Evolutionary conservation across 75 land plant genomes (phyloP).

Genomic region (Azolla pinnata): DNA sequence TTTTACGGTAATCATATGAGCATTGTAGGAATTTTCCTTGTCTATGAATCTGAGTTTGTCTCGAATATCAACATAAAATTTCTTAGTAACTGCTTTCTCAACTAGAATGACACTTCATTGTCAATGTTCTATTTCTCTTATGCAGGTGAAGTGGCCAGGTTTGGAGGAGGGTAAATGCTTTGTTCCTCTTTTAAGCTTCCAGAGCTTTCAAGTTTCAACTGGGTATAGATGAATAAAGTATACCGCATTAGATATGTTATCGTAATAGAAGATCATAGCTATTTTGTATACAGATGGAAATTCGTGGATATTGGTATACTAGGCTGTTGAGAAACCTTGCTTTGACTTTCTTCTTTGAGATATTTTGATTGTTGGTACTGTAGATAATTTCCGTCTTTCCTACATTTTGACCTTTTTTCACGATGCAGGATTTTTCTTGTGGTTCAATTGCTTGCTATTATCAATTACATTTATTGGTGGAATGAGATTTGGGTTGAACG

Average conservation of each 20-base stretch:
- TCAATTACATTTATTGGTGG: slow-evolving; percentile 34
- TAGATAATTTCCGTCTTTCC: background rate
- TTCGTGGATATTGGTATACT: background rate
- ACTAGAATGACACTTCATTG: no score
- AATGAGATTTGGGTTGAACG: slow-evolving; percentile 30
- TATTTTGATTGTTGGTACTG: no score
- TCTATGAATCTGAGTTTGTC: no score
- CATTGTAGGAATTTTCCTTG: no score
- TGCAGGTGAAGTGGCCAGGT: slow-evolving; percentile 61
- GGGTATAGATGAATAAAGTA: background rate
- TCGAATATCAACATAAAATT: no score
- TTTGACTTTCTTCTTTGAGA: no score
- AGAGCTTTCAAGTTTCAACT: background rate
- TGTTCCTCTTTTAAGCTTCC: slow-evolving; percentile 1
- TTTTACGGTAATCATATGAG: slow-evolving; percentile 88
- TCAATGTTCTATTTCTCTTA: background rate
- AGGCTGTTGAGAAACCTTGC: no score
- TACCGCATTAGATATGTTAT: no score
- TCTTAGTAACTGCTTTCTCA: no score
- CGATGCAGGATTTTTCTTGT: slow-evolving; percentile 27
- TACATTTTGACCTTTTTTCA: background rate
- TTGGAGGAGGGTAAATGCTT: slow-evolving; percentile 12
- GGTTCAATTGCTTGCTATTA: slow-evolving; percentile 23
- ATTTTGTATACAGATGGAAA: no score
- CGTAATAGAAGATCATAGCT: no score